Base-by-base conservation (phyloP, 2,329 filamentous ascomycete genomes). In the Macrophomina phaseolina region DNA sequence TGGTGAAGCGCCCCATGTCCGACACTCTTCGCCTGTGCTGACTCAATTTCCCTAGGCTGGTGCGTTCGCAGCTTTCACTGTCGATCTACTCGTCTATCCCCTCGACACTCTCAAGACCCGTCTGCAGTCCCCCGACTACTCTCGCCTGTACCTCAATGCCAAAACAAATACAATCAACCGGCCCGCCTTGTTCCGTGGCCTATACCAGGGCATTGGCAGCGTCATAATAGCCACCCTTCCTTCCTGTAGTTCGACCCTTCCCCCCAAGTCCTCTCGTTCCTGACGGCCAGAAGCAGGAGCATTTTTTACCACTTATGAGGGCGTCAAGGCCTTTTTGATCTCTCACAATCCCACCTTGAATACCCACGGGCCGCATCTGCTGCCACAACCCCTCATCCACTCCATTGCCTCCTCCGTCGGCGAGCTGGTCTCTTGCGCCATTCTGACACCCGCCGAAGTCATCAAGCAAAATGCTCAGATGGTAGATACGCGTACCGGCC, bases 381-480 rank as follows among this genome's bases (percentile, higher is more conserved):
- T 93, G 0, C 91, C 92, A 0, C 83, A 87, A 61, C 88, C 92
- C 0, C 70, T 93, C 9, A 85, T 93, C 65, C 90, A 97, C 75
- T 86, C 91, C 5, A 79, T 86, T 3, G 90, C 93, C 12, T 96
- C 92, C 1, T 90, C 89, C 1, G 80, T 88, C 16, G 94, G 90
- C 1, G 94, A 97, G 79, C 86, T 93, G 71, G 91, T 93, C 3
- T 94, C 92, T 5, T 97, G 94, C 75, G 84, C 93, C 23, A 91
- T 97, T 68, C 86, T 97, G 42, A 94, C 93, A 0, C 94, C 93
- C 0, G 92, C 93, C 14, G 93, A 97, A 77, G 92, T 97, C 7
- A 87, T 97, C 69, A 97, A 97, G 81, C 93, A 97, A 76, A 97
- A 97, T 78, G 93, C 94, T 0, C 93, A 97, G 78, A 93, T 97